These are phyloP conservation scores for Umbellularia californica DNA, from an alignment of 164 flowering plant genomes.

Conservation along the genomic window DNA sequence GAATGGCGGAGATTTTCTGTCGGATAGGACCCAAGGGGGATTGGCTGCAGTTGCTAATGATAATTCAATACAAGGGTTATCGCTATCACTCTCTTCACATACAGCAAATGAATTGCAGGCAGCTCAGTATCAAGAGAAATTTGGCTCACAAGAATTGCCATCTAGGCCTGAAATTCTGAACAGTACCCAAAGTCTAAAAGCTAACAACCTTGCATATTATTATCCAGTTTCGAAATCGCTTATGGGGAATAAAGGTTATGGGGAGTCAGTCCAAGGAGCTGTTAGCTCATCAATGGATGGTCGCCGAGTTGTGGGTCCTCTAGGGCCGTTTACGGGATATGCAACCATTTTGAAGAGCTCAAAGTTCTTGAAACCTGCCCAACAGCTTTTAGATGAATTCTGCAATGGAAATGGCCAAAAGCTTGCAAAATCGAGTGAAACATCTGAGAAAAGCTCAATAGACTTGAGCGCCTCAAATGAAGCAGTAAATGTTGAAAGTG, in stretches of 20 bases:
- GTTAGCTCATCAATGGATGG: slow-evolving; percentile 26
- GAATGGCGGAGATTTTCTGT: slow-evolving; percentile 25
- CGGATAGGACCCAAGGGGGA: slow-evolving; percentile 11
- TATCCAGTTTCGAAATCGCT: slow-evolving; percentile 17
- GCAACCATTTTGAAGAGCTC: slow-evolving; percentile 73
- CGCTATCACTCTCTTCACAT: slow-evolving; percentile 49
- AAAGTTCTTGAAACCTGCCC: slow-evolving; percentile 70
- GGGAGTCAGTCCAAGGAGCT: slow-evolving; percentile 28
- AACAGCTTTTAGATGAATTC: slow-evolving; percentile 57
- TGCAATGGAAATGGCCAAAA: slow-evolving; percentile 26
- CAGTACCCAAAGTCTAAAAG: slow-evolving; percentile 18
- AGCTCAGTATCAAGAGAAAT: slow-evolving; percentile 22
- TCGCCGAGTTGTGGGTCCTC: slow-evolving; percentile 52
- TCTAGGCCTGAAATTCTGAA: slow-evolving; percentile 6
- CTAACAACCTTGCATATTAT: slow-evolving; percentile 5
- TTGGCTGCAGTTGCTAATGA: slow-evolving; percentile 18
- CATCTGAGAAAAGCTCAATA: slow-evolving; percentile 22
- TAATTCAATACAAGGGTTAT: slow-evolving; percentile 31
- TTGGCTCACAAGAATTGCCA: slow-evolving; percentile 18
- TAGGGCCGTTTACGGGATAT: slow-evolving; percentile 95
- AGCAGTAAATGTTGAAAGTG: slow-evolving; percentile 20
- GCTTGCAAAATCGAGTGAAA: slow-evolving; percentile 11
- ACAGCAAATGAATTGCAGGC: slow-evolving; percentile 22
- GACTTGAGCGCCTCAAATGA: slow-evolving; percentile 26
- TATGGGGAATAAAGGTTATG: slow-evolving; percentile 19